Conservation (phyloP, 192 early-diverging fungal species). For the Umbelopsis sp. region DNA sequence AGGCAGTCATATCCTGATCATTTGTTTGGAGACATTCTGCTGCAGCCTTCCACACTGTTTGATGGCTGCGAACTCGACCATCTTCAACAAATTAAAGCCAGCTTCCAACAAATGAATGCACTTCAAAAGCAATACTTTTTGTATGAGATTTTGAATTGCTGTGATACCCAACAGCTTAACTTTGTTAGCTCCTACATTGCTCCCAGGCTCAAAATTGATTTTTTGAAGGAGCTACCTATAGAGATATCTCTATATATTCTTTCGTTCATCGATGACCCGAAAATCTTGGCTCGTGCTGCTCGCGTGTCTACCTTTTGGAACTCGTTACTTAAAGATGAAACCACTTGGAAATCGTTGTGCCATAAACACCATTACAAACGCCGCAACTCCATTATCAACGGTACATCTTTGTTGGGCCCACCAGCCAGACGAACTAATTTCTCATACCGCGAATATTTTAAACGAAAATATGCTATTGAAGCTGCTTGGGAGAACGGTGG, state of each 20-base stretch:
- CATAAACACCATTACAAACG: slow-evolving; percentile 42
- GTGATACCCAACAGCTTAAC: slow-evolving; percentile 53
- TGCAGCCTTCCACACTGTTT: slow-evolving; percentile 24
- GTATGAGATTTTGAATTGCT: slow-evolving; percentile 49
- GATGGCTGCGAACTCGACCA: slow-evolving; percentile 28
- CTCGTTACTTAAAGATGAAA: slow-evolving; percentile 54
- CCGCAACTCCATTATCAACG: slow-evolving; percentile 36
- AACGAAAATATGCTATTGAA: slow-evolving; percentile 53
- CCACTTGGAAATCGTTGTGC: slow-evolving; percentile 47
- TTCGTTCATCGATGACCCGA: slow-evolving; percentile 79
- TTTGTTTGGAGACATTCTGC: slow-evolving; percentile 19
- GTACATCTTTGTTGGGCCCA: slow-evolving; percentile 34
- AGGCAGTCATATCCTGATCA: slow-evolving; percentile 22
- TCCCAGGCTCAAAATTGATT: slow-evolving; percentile 84
- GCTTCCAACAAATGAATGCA: slow-evolving; percentile 42
- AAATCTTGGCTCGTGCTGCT: slow-evolving; percentile 71
- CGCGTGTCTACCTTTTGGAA: slow-evolving; percentile 72
- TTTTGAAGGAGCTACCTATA: slow-evolving; percentile 77
- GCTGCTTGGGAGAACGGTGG: slow-evolving; percentile 56
- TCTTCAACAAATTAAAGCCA: slow-evolving; percentile 31
- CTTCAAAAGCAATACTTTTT: slow-evolving; percentile 43
- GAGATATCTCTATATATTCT: slow-evolving; percentile 84
- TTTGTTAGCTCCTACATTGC: slow-evolving; percentile 55
- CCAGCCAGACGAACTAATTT: slow-evolving; percentile 35
- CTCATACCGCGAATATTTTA: slow-evolving; percentile 59